A percentile compares a stretch with the other conserved stretches of the same genome.
phyloP scores from a whole-genome alignment of 805 yeast species.

The Danielia reshetovae region DNA sequence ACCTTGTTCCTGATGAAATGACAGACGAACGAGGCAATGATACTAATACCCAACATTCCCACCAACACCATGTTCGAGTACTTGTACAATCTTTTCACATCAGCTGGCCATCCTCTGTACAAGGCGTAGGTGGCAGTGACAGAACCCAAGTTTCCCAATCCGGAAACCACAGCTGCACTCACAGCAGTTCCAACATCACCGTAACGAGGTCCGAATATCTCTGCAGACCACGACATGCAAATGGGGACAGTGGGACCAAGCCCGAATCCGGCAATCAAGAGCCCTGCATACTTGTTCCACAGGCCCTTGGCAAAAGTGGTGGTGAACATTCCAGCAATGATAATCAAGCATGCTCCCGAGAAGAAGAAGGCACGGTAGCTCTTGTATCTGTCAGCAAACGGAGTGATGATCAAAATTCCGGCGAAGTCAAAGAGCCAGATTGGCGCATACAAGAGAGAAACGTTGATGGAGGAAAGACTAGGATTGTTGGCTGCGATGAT shows the following conservation, averaged over 20 bases:
- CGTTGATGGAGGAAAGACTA: constrained; percentile 55
- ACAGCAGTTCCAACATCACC: constrained; percentile 87
- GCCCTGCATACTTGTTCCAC: constrained; percentile 79
- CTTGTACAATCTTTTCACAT: constrained; percentile 53
- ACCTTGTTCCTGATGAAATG: constrained; percentile 29
- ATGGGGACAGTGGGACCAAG: constrained; percentile 90
- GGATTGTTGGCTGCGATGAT: constrained; percentile 66
- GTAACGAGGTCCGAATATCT: constrained; percentile 63
- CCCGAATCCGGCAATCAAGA: constrained; percentile 80
- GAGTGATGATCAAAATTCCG: constrained; percentile 71
- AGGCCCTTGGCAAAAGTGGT: constrained; percentile 69
- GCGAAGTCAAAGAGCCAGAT: constrained; percentile 84
- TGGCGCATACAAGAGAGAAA: constrained; percentile 79
- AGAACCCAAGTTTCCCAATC: constrained; percentile 82
- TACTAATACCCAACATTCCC: constrained; percentile 69
- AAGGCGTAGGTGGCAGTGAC: constrained; percentile 84
- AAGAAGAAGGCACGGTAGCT: constrained; percentile 60
- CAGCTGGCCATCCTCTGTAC: constrained; percentile 85
- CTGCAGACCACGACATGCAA: constrained; percentile 79
- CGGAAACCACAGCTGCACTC: constrained; percentile 77
- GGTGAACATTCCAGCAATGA: constrained; percentile 71
- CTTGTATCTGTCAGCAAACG: constrained; percentile 70
- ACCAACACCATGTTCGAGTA: constrained; percentile 84
- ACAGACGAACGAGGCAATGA: constrained; percentile 41
- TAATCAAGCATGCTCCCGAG: constrained; percentile 56